A percentile compares a stretch with the other conserved stretches of the same genome.
phyloP scores from a whole-genome alignment of 208 protist species.

The Balamuthia mandrillaris region DNA sequence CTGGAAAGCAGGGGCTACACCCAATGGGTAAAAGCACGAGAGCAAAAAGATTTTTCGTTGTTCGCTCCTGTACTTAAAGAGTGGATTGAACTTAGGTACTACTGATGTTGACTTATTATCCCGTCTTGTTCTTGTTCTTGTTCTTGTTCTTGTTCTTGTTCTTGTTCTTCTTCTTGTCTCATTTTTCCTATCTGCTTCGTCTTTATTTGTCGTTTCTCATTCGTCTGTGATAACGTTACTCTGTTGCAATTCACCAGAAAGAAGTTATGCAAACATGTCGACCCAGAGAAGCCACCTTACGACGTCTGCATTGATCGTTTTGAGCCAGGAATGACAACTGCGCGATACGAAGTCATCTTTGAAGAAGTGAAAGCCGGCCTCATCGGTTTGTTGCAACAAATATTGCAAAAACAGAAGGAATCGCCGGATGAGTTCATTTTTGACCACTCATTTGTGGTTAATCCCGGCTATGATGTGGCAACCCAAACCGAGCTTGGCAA shows the following conservation, averaged over 20 bases:
- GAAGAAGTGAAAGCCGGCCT: conserved; percentile 1
- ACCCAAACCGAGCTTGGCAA: background rate
- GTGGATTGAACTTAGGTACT: background rate
- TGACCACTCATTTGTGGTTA: background rate
- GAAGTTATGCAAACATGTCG: background rate
- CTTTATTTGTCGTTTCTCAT: too few species aligned
- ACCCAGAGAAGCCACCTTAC: background rate
- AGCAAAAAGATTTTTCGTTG: background rate
- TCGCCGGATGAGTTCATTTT: background rate
- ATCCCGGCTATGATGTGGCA: background rate
- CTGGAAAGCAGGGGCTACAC: background rate
- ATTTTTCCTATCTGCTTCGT: too few species aligned
- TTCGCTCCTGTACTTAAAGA: conserved; percentile 4
- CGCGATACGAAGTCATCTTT: background rate
- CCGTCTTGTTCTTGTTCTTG: too few species aligned
- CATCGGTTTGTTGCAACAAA: background rate
- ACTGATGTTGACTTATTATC: too few species aligned
- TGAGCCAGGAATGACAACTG: background rate
- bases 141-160: too few species aligned
- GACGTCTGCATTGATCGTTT: conserved; percentile 1
- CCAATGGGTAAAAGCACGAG: background rate
- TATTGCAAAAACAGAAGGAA: background rate
- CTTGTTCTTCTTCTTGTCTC: too few species aligned
- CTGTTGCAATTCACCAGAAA: too few species aligned
- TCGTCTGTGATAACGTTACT: too few species aligned